Percentiles rank a stretch among this genome's conserved stretches.
Conservation (phyloP, 2,329 filamentous ascomycete genomes). For the Fusarium musae region DNA sequence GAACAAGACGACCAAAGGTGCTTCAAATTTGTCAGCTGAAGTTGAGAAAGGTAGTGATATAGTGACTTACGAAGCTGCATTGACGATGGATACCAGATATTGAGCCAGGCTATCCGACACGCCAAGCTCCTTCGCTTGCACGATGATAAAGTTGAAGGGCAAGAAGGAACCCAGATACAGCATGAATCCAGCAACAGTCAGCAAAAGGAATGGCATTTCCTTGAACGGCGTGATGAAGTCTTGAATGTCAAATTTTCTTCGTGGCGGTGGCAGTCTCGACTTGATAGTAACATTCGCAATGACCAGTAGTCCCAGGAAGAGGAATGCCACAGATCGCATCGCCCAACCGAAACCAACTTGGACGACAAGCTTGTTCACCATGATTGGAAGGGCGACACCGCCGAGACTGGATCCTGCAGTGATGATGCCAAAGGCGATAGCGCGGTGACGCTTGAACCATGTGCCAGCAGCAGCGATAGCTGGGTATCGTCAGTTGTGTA, state of each 20-base stretch:
- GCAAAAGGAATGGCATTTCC: slow-evolving; percentile 4
- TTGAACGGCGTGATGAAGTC: slow-evolving; percentile 10
- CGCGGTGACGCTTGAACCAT: slow-evolving; percentile 51
- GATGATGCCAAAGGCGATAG: slow-evolving; percentile 51
- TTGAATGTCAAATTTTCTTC: not conserved
- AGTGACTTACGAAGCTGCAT: slow-evolving; percentile 44
- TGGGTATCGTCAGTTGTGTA: not conserved
- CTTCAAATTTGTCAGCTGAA: not conserved
- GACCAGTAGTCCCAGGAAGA: slow-evolving; percentile 50
- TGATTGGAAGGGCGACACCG: slow-evolving; percentile 55
- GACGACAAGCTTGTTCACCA: slow-evolving; percentile 51
- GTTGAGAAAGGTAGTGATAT: too few species aligned
- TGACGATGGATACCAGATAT: slow-evolving; percentile 53
- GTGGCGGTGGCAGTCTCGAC: slow-evolving; percentile 33
- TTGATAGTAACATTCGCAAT: slow-evolving; percentile 49
- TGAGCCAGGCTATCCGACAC: slow-evolving; percentile 46
- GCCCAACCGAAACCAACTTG: slow-evolving; percentile 53
- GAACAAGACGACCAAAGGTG: slow-evolving; percentile 50
- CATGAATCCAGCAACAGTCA: slow-evolving; percentile 46
- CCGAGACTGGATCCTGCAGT: slow-evolving; percentile 52
- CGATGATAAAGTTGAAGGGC: slow-evolving; percentile 52
- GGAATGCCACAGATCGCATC: slow-evolving; percentile 53
- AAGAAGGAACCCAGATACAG: slow-evolving; percentile 50
- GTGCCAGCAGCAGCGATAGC: slow-evolving; percentile 6
- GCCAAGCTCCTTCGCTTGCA: slow-evolving; percentile 46